These are phyloP conservation scores for Zygnema cylindricum DNA, from an alignment of 139 green algal species.

Conservation along the genomic window DNA sequence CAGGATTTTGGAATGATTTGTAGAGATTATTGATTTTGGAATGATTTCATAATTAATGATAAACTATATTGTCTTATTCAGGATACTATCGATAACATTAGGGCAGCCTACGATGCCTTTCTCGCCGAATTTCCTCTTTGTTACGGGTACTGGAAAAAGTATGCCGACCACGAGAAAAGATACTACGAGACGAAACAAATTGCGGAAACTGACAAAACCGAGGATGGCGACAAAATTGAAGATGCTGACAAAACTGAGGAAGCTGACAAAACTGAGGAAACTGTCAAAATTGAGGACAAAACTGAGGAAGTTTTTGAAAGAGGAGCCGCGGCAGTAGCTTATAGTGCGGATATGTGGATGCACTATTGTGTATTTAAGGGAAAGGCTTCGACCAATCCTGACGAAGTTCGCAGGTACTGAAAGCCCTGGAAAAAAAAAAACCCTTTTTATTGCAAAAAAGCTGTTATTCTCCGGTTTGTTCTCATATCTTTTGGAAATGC, in stretches of 20 bases:
- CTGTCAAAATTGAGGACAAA: constrained; percentile 57
- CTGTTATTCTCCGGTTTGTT: too few relatives aligned
- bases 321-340: constrained; percentile 72
- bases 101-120: constrained; percentile 76
- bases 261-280: constrained; percentile 71
- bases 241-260: constrained; percentile 75
- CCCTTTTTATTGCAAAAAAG: too few relatives aligned
- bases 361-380: constrained; percentile 65
- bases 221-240: constrained; percentile 75
- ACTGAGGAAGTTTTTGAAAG: constrained; percentile 76
- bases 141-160: constrained; percentile 92
- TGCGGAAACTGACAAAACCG: constrained; percentile 12
- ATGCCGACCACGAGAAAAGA: constrained; percentile 72
- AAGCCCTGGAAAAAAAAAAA: too few relatives aligned
- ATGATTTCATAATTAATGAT: not conserved
- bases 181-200: not conserved
- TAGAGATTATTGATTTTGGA: not conserved
- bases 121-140: constrained; percentile 81
- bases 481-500: too few relatives aligned
- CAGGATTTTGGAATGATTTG: not conserved
- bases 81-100: constrained; percentile 72
- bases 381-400: not conserved
- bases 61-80: too few relatives aligned
- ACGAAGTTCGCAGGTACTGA: constrained; percentile 71
- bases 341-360: constrained; percentile 80